phyloP scores from a whole-genome alignment of 441 rosid genomes.

The Populus hybrid region DNA sequence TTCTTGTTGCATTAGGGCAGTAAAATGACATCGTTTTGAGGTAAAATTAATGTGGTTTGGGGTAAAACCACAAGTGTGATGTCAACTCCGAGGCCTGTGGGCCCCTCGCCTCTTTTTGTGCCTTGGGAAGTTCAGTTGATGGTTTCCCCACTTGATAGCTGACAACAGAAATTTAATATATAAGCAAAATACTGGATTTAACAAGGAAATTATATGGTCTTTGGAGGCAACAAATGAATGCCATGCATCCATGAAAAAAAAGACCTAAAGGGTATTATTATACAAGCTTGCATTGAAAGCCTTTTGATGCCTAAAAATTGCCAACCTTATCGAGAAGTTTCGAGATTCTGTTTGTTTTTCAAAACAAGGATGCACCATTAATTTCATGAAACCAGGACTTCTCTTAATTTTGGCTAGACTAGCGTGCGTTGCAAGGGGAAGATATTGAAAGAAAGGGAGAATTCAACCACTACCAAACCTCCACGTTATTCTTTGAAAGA shows the following conservation, averaged over 20 bases:
- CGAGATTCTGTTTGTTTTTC: no score
- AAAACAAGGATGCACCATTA: no score
- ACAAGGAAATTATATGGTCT: background rate
- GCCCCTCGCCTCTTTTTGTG: slow-evolving; percentile 72
- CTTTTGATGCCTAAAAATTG: background rate
- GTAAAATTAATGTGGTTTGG: background rate
- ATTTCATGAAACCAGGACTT: no score
- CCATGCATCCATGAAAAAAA: no score
- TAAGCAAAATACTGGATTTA: slow-evolving; percentile 11
- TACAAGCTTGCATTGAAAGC: background rate
- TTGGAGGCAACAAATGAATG: background rate
- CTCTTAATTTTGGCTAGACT: no score
- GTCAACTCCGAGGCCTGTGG: slow-evolving; percentile 74
- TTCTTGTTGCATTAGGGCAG: background rate
- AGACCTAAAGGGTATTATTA: background rate
- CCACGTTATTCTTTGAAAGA: no score
- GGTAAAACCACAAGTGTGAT: background rate
- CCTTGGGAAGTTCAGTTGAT: slow-evolving; percentile 84
- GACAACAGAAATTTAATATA: slow-evolving; percentile 25
- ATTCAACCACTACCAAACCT: no score
- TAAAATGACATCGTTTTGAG: background rate
- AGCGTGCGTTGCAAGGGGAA: no score
- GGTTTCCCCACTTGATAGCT: slow-evolving; percentile 80
- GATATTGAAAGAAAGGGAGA: no score
- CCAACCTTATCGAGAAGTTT: no score